Percentiles rank a stretch among this genome's conserved stretches.
Evolutionary conservation across 495 filamentous ascomycete genomes (phyloP).

Genomic region (Podospora didyma): DNA sequence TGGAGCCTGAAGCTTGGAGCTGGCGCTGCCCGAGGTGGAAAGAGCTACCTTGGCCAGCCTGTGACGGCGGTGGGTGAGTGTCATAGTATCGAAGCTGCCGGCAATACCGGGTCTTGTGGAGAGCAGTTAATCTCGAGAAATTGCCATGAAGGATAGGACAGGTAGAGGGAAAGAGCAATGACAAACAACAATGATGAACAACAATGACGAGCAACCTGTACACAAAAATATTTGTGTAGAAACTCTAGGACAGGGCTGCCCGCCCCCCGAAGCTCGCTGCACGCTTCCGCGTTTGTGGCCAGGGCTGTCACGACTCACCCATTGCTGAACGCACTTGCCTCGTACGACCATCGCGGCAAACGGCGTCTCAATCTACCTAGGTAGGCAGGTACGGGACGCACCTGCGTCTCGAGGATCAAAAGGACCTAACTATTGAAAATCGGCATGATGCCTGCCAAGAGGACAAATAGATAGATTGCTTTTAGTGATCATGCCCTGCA

Average conservation of each 20-base stretch:
- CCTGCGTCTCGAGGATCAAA: too few relatives aligned
- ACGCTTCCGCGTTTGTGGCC: too few relatives aligned
- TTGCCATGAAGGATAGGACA: not conserved
- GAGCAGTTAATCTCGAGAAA: constrained; percentile 13
- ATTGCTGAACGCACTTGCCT: not conserved
- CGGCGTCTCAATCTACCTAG: not conserved
- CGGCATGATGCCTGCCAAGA: too few relatives aligned
- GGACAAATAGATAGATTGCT: too few relatives aligned
- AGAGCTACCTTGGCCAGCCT: not conserved
- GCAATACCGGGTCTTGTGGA: constrained; percentile 11
- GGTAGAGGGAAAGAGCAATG: not conserved
- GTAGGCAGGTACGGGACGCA: not conserved
- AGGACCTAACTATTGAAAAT: too few relatives aligned
- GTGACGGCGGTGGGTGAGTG: not conserved
- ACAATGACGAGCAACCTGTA: too few relatives aligned
- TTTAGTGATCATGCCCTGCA: not conserved
- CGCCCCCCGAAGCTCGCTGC: not conserved
- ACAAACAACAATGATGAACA: not conserved
- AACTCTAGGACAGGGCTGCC: too few relatives aligned
- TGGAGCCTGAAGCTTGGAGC: not conserved
- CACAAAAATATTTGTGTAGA: too few relatives aligned
- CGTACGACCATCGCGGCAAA: constrained; percentile 3
- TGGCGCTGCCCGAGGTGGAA: not conserved
- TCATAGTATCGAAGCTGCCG: not conserved
- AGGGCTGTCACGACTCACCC: too few relatives aligned